A percentile compares a stretch with the other conserved stretches of the same genome.
Evolutionary conservation across 805 yeast species (phyloP).

Genomic region (Candida sithepensis): DNA sequence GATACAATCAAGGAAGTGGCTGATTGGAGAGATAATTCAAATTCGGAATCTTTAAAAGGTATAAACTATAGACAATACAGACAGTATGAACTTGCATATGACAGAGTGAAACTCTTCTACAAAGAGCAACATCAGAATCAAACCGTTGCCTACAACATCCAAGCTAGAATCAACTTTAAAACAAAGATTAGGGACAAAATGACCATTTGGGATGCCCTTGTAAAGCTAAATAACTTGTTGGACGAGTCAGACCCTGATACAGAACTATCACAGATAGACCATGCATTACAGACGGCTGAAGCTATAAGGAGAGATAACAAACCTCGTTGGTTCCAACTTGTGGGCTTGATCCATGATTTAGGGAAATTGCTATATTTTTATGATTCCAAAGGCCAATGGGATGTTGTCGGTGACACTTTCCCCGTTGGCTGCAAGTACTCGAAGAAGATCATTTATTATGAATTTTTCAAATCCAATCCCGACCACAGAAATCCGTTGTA

Average conservation of each 20-base stretch:
- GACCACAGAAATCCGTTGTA: slow-evolving; percentile 62
- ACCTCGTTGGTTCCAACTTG: slow-evolving; percentile 75
- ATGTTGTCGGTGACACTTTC: slow-evolving; percentile 76
- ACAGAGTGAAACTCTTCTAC: slow-evolving; percentile 62
- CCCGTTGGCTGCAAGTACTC: slow-evolving; percentile 71
- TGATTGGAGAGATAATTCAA: slow-evolving; percentile 23
- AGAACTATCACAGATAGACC: slow-evolving; percentile 69
- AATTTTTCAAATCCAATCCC: slow-evolving; percentile 56
- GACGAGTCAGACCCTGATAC: slow-evolving; percentile 79
- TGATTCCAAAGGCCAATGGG: slow-evolving; percentile 77
- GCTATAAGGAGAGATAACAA: slow-evolving; percentile 64
- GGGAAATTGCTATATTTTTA: slow-evolving; percentile 68
- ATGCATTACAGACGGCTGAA: slow-evolving; percentile 73
- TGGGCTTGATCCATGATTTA: slow-evolving; percentile 67
- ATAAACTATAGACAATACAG: slow-evolving; percentile 40
- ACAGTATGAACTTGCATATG: slow-evolving; percentile 67
- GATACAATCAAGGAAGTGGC: slow-evolving; percentile 1
- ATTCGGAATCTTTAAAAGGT: slow-evolving; percentile 18
- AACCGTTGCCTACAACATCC: slow-evolving; percentile 69
- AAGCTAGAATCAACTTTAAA: slow-evolving; percentile 68
- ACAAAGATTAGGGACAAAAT: slow-evolving; percentile 62
- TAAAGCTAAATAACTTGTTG: slow-evolving; percentile 54
- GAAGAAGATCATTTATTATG: slow-evolving; percentile 56
- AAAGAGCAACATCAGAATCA: slow-evolving; percentile 66
- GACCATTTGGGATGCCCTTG: slow-evolving; percentile 71